phyloP scores from a whole-genome alignment of 257 asterid genomes.

The Jaltomata sinuosa region DNA sequence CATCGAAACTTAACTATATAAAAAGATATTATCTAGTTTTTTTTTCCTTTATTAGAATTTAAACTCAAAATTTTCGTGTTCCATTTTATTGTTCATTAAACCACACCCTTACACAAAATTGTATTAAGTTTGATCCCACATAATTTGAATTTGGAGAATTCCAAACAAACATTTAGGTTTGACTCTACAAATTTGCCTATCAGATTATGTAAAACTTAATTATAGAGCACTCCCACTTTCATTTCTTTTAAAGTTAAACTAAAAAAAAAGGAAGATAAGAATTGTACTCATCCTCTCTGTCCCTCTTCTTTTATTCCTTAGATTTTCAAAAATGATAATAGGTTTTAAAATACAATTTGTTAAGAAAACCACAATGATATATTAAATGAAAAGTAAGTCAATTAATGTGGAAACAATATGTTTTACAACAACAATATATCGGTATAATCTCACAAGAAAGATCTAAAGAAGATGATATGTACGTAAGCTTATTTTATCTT shows the following conservation, averaged over 20 bases:
- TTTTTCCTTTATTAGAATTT: too few species aligned
- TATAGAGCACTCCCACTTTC: too few species aligned
- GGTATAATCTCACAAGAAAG: too few species aligned
- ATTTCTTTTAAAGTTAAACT: background rate
- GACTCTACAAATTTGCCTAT: background rate
- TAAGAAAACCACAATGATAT: background rate
- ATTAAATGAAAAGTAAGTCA: background rate
- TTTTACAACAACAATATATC: background rate
- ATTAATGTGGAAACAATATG: background rate
- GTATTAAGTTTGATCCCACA: background rate
- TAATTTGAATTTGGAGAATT: background rate
- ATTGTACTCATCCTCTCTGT: background rate
- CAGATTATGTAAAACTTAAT: too few species aligned
- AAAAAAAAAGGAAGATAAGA: background rate
- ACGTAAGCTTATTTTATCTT: too few species aligned
- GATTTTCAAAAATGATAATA: background rate
- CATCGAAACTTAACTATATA: too few species aligned
- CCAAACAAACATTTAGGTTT: too few species aligned
- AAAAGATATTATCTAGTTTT: too few species aligned
- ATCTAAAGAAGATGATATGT: too few species aligned
- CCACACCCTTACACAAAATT: background rate
- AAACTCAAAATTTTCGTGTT: background rate
- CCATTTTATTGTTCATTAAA: too few species aligned
- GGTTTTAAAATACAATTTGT: background rate
- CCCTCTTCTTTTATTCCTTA: background rate